phyloP scores from a whole-genome alignment of 257 asterid genomes.

The Solanum pinnatisectum region DNA sequence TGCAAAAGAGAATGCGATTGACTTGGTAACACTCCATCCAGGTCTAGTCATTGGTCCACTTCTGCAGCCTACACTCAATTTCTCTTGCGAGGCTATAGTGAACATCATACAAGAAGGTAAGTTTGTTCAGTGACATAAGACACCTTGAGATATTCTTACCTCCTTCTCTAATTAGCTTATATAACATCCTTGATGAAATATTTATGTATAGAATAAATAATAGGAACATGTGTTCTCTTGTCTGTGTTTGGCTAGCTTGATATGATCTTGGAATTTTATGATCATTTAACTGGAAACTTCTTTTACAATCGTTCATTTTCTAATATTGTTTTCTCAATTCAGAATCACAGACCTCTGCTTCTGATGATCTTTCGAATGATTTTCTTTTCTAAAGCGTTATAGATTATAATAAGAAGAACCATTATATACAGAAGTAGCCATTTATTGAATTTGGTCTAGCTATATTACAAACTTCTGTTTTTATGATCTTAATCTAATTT shows the following conservation, averaged over 20 bases:
- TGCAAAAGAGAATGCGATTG: slow-evolving; percentile 35
- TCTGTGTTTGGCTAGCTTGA: slow-evolving; percentile 35
- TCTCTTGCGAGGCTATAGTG: slow-evolving; percentile 16
- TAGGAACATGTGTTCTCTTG: neutral
- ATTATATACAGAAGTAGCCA: neutral
- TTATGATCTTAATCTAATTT: too few relatives aligned
- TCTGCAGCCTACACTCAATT: slow-evolving; percentile 47
- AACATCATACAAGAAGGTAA: slow-evolving; percentile 32
- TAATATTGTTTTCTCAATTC: neutral
- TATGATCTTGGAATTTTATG: neutral
- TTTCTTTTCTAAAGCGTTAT: neutral
- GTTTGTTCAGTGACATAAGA: neutral
- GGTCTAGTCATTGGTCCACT: slow-evolving; percentile 50
- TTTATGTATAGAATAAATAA: neutral
- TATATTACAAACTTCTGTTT: too few relatives aligned
- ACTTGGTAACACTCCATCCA: slow-evolving; percentile 46
- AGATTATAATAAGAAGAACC: neutral
- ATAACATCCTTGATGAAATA: neutral
- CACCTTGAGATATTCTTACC: neutral
- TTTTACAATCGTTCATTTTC: neutral
- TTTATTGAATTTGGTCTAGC: too few relatives aligned
- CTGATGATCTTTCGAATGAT: neutral
- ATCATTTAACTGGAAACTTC: neutral
- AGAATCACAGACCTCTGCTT: neutral
- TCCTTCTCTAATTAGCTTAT: neutral